phyloP scores from a whole-genome alignment of 495 filamentous ascomycete genomes.

The Hyaloscypha bicolor region DNA sequence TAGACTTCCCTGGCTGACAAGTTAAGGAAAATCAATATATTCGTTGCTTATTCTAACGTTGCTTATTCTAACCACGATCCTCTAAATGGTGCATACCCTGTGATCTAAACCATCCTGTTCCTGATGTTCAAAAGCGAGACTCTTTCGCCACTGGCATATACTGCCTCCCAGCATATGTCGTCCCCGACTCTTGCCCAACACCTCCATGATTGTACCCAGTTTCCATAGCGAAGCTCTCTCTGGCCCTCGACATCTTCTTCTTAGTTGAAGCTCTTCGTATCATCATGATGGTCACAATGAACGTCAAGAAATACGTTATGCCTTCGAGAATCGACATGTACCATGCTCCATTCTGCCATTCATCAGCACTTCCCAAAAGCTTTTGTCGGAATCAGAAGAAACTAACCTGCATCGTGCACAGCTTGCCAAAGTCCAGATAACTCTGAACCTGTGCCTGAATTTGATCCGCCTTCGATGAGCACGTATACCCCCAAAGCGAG shows the following conservation, averaged over 20 bases:
- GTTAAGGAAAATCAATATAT: too few relatives aligned
- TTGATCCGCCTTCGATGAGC: constrained; percentile 13
- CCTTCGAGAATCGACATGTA: constrained; percentile 24
- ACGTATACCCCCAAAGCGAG: constrained; percentile 29
- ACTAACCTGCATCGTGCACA: constrained; percentile 27
- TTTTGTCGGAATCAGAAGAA: neutral
- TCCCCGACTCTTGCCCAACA: constrained; percentile 4
- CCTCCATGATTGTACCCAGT: constrained; percentile 13
- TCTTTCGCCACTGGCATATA: constrained; percentile 20
- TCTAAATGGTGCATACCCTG: too few relatives aligned
- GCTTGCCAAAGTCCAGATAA: constrained; percentile 26
- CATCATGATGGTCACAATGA: constrained; percentile 18
- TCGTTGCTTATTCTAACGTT: too few relatives aligned
- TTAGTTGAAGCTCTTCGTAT: constrained; percentile 10
- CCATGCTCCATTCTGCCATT: constrained; percentile 18
- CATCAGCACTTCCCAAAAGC: neutral
- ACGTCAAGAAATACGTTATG: constrained; percentile 17
- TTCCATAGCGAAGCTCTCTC: constrained; percentile 22
- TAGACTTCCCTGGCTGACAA: too few relatives aligned
- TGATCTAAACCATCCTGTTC: too few relatives aligned
- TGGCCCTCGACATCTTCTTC: constrained; percentile 20
- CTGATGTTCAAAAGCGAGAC: neutral
- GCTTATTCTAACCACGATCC: too few relatives aligned
- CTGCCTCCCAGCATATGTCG: constrained; percentile 9
- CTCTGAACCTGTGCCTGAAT: constrained; percentile 21